These are phyloP conservation scores for Quercus variabilis DNA, from an alignment of 306 rosid genomes.

Conservation along the genomic window DNA sequence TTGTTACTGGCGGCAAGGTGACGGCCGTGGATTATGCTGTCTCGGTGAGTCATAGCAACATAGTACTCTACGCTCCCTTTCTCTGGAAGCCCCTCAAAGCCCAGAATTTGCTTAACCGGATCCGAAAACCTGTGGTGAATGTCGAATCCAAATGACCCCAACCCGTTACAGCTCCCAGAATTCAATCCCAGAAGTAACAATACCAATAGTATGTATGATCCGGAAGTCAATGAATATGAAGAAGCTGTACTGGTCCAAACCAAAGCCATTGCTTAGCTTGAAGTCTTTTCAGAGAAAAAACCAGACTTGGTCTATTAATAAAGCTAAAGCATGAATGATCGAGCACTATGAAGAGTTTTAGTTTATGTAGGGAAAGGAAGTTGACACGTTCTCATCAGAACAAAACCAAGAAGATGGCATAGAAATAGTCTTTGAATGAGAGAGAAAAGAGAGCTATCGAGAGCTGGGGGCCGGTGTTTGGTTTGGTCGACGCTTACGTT, in stretches of 20 bases:
- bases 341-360: not conserved
- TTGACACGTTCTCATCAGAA: too few relatives aligned
- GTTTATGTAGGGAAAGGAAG: not conserved
- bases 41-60: slow-evolving; percentile 64
- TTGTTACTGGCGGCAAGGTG: slow-evolving; percentile 29
- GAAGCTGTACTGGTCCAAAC: not conserved
- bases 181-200: slow-evolving; percentile 17
- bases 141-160: slow-evolving; percentile 49
- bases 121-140: slow-evolving; percentile 74
- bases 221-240: not conserved
- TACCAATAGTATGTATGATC: not conserved
- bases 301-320: too few relatives aligned
- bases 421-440: not conserved
- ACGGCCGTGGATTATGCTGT: slow-evolving; percentile 56
- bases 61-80: slow-evolving; percentile 65
- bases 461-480: too few relatives aligned
- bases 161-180: slow-evolving; percentile 29
- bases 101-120: slow-evolving; percentile 58
- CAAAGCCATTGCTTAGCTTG: slow-evolving; percentile 29
- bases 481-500: too few relatives aligned
- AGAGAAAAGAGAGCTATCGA: not conserved
- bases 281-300: not conserved
- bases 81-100: slow-evolving; percentile 41
- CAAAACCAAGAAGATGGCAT: too few relatives aligned
- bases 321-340: too few relatives aligned